phyloP scores from a whole-genome alignment of 208 protist genomes.

The Tritrichomonas musculus region DNA sequence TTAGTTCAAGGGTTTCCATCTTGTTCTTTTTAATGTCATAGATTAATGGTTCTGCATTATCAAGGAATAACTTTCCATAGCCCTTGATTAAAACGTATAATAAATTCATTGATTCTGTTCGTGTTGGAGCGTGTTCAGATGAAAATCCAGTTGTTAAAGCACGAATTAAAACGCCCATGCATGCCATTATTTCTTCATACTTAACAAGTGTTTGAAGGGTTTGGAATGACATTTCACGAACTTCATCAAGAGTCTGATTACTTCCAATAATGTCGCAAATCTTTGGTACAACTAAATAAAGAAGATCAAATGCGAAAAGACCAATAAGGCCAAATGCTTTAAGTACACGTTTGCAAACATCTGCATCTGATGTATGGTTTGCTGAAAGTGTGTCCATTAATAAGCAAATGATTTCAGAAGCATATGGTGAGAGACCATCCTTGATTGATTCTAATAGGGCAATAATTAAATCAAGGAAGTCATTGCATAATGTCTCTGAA shows the following conservation, averaged over 20 bases:
- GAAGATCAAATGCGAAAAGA: not conserved
- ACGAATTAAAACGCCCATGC: not conserved
- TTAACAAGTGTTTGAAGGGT: not conserved
- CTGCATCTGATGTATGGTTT: not conserved
- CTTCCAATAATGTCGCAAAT: not conserved
- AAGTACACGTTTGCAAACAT: not conserved
- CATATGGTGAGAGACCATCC: not conserved
- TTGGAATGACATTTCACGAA: not conserved
- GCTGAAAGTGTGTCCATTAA: not conserved
- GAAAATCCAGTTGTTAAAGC: not conserved
- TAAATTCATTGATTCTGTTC: not conserved
- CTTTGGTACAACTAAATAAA: not conserved
- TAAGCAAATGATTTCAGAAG: not conserved
- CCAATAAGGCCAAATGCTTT: not conserved
- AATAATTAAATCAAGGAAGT: conserved; percentile 7
- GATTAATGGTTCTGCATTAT: not conserved
- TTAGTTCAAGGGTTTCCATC: not conserved
- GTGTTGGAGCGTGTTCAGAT: not conserved
- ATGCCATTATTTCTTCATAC: not conserved
- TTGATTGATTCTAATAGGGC: not conserved
- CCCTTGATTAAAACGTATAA: not conserved
- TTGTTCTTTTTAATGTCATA: not conserved
- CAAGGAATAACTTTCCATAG: not conserved
- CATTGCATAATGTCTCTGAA: not conserved
- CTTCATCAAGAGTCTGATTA: not conserved